Evolutionary conservation across 1,284 basidiomycete species (phyloP), one percentile per base, ranked within the genome.

Genomic region (Ceratorhiza oryzae-sativae): DNA sequence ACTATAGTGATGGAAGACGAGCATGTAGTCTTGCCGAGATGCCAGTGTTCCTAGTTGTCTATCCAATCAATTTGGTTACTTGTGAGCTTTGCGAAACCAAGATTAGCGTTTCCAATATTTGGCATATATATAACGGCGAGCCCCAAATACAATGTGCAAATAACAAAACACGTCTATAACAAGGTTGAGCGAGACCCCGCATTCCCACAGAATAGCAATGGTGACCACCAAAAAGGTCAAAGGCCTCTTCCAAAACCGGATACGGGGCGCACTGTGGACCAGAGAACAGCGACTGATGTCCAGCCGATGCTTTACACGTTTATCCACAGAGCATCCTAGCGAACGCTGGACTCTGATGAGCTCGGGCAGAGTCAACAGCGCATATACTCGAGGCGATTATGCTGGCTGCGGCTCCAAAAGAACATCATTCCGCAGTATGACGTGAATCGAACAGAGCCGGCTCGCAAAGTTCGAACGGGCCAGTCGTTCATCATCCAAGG

Each of bases 1-100:
- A 10, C 6, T 51, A 5, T 5, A 51, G 15, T 36, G 41, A 3
- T 23, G 58, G 3, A 27, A 60, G 34, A 45, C 3, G 9, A 41
- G 23, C 23, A 51, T 46, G 2, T 23, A 9, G 61, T 63, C 6
- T 63, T 48, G 20, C 30, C 61, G 23, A 46, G 61, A 41, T 41
- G 61, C 61, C 61, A 63, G 9, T 45, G 49, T 34, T 63, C 61
- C 61, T 46, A 63, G 48, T 63, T 63, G 61, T 63, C 49, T 25
- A 63, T 63, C 61, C 61, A 63, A 6, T 49, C 1, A 25, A 63
- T 46, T 1, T 63, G n/a, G 46, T 4, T 30, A 34, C 48, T n/a
- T 0, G 46, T n/a, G 25, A 63, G 61, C 27, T 63, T 63, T 20
- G 30, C 61, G 27, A 27, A 27, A n/a, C 51, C 61, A 25, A 63